phyloP scores from a whole-genome alignment of 1,284 basidiomycete species.

The Naganishia sp. region DNA sequence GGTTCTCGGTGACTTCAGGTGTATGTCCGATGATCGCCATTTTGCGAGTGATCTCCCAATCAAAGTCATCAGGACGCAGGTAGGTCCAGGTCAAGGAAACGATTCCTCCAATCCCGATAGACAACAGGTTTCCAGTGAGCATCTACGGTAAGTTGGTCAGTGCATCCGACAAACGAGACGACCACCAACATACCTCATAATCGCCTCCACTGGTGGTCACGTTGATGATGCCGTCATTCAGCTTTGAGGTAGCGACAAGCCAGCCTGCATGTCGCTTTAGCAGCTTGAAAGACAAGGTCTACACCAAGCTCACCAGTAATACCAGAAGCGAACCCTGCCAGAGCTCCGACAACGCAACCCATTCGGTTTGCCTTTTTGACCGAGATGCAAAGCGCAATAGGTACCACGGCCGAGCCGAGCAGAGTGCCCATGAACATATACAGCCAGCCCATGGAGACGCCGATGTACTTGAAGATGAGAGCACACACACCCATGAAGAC shows the following conservation, averaged over 20 bases:
- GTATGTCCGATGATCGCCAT: slow-evolving; percentile 60
- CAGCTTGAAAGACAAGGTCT: background rate
- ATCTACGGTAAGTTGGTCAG: slow-evolving; percentile 34
- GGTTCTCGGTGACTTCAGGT: slow-evolving; percentile 30
- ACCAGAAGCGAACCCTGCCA: slow-evolving; percentile 70
- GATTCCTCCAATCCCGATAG: slow-evolving; percentile 78
- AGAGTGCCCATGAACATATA: slow-evolving; percentile 60
- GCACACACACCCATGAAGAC: slow-evolving; percentile 79
- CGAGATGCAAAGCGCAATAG: slow-evolving; percentile 78
- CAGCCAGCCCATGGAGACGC: slow-evolving; percentile 85
- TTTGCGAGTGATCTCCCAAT: slow-evolving; percentile 73
- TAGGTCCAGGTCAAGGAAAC: slow-evolving; percentile 67
- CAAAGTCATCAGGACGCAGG: slow-evolving; percentile 73
- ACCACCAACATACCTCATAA: slow-evolving; percentile 49
- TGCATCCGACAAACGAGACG: too few relatives aligned
- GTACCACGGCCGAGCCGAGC: slow-evolving; percentile 80
- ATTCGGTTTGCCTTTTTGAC: slow-evolving; percentile 81
- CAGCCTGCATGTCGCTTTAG: slow-evolving; percentile 58
- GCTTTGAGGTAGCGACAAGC: slow-evolving; percentile 74
- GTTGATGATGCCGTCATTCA: slow-evolving; percentile 71
- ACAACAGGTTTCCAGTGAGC: slow-evolving; percentile 81
- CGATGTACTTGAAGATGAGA: slow-evolving; percentile 82
- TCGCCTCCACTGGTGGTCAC: slow-evolving; percentile 67
- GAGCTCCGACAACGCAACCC: slow-evolving; percentile 71
- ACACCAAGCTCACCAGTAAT: slow-evolving; percentile 54